These are phyloP conservation scores for Alternaria sp. DNA, from an alignment of 2,329 filamentous ascomycete genomes.

Conservation along the genomic window DNA sequence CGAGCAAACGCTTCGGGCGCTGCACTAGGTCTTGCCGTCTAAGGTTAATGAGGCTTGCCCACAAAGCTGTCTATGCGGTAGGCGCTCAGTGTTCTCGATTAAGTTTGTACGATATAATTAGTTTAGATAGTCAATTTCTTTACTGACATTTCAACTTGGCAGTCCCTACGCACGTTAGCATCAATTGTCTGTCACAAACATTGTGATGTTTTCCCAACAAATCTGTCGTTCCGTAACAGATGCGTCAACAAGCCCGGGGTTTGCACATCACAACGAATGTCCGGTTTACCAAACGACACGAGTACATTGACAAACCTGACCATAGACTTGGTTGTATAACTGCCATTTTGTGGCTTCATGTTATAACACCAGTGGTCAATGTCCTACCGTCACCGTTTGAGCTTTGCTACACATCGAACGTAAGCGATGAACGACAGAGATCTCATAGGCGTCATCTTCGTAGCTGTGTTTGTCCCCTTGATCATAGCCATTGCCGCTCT, in stretches of 20 bases:
- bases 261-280: neutral
- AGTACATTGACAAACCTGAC: neutral
- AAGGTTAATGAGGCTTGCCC: neutral
- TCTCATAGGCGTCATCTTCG: neutral
- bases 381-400: neutral
- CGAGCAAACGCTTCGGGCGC: conserved; percentile 51
- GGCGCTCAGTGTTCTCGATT: neutral
- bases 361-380: neutral
- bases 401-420: neutral
- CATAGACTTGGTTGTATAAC: neutral
- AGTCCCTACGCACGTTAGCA: neutral
- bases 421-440: neutral
- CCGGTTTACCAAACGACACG: neutral
- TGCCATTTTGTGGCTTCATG: neutral
- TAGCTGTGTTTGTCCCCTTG: neutral
- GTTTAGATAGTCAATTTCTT: neutral
- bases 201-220: neutral
- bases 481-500: neutral
- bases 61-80: neutral
- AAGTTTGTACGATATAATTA: neutral
- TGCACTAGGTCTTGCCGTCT: conserved; percentile 27
- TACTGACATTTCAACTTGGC: neutral
- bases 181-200: neutral
- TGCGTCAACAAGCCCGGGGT: neutral
- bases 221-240: neutral